Evolutionary conservation across 768 basidiomycete genomes (phyloP), one percentile per base, ranked within the genome.

Genomic region (Phanerodontia chrysosporium): DNA sequence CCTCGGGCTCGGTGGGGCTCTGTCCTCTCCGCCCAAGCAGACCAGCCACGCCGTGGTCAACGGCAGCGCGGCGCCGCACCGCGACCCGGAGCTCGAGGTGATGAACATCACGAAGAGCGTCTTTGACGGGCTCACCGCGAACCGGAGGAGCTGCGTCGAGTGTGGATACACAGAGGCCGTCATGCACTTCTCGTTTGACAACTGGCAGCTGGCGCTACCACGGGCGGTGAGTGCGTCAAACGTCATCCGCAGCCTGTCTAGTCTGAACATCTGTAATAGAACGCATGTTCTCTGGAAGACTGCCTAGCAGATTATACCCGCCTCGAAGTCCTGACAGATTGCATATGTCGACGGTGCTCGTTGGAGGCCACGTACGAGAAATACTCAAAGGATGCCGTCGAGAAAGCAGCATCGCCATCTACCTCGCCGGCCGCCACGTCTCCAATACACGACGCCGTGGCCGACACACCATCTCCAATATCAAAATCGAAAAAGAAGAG

Each of bases 91-190:
- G 21, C 30, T 35, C 35, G 55, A 57, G 49, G 48, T 32, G 57
- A 70, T 62, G 78, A 80, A 60, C 21, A 77, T 79, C 48, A 78
- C 79, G 32, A 86, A 86, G 75, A 84, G 84, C 55, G 88, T 92
- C 6, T 96, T 94, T 65, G 93, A 96, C 62, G 94, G 93, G 0
- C 75, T 98, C 60, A 93, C 93, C 1, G 94, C 95, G 1, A 93
- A 96, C 66, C 76, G 94, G 61, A 77, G 95, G 58, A 92, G 89
- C 62, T 98, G 96, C 66, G 79, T 90, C 49, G 79, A 83, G 51
- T 98, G 96, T 68, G 94, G 92, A 18, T 98, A 96, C 70, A 93
- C 92, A 14, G 93, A 95, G 67, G 90, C 93, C 2, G 93, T 94
- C 62, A 93, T 90, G 88, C 94, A 89, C 69, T 95, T 93, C 69